These are phyloP conservation scores for Pestalotiopsis sp. DNA, from an alignment of 2,329 filamentous ascomycete genomes.

Conservation along the genomic window DNA sequence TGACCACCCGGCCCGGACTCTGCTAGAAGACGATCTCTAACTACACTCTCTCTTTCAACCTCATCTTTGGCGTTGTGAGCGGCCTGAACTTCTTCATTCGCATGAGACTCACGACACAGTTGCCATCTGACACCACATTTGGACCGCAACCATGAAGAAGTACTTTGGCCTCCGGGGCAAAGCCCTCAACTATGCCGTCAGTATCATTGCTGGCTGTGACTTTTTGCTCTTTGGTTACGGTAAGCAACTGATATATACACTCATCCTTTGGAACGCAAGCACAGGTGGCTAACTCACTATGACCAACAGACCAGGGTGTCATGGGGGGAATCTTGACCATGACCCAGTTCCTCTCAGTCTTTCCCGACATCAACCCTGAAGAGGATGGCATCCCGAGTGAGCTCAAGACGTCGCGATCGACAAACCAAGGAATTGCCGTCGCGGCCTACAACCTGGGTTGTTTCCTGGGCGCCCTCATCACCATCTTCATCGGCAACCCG, in stretches of 20 bases:
- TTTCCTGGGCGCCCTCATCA: slow-evolving; percentile 51
- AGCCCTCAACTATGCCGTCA: slow-evolving; percentile 69
- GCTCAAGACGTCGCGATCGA: slow-evolving; percentile 46
- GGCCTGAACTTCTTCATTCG: neutral
- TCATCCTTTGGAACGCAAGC: neutral
- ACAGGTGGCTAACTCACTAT: slow-evolving; percentile 2
- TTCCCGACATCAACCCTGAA: slow-evolving; percentile 56
- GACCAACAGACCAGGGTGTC: slow-evolving; percentile 70
- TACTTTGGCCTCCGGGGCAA: slow-evolving; percentile 70
- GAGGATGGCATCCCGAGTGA: slow-evolving; percentile 29
- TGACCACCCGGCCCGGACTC: neutral
- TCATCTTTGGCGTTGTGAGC: neutral
- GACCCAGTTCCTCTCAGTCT: slow-evolving; percentile 57
- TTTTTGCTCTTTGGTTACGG: slow-evolving; percentile 67
- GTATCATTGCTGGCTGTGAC: slow-evolving; percentile 72
- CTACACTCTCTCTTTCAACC: neutral
- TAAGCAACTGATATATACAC: slow-evolving; percentile 29
- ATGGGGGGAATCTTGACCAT: slow-evolving; percentile 78
- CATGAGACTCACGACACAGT: neutral
- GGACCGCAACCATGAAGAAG: slow-evolving; percentile 27
- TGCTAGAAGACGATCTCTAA: neutral
- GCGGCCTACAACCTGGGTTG: slow-evolving; percentile 64
- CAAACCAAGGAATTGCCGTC: slow-evolving; percentile 55
- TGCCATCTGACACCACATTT: neutral
- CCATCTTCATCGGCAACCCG: slow-evolving; percentile 54